phyloP scores from a whole-genome alignment of 805 yeast genomes.

The Candida xyloterini region DNA sequence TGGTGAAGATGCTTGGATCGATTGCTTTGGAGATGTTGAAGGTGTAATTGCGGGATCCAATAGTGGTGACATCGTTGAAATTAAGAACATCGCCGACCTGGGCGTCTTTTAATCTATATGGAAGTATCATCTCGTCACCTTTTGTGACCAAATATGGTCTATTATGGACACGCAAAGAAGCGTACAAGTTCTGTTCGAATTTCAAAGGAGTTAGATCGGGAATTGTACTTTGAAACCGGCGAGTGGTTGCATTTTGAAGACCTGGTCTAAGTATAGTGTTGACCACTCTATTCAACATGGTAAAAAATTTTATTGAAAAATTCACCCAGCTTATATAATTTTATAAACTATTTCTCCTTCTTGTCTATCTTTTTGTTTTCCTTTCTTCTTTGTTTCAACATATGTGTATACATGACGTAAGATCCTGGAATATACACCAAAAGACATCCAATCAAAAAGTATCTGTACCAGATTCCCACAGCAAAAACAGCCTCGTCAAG shows the following conservation, averaged over 20 bases:
- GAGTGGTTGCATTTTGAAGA: neutral
- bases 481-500: slow-evolving; percentile 61
- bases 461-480: slow-evolving; percentile 50
- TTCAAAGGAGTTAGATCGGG: slow-evolving; percentile 61
- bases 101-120: slow-evolving; percentile 72
- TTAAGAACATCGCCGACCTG: slow-evolving; percentile 79
- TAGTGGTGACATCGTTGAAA: slow-evolving; percentile 69
- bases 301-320: slow-evolving; percentile 3
- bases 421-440: slow-evolving; percentile 81
- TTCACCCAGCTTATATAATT: neutral
- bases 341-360: slow-evolving; percentile 5
- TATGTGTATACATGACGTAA: slow-evolving; percentile 78
- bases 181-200: slow-evolving; percentile 68
- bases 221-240: slow-evolving; percentile 10
- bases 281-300: slow-evolving; percentile 8
- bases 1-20: slow-evolving; percentile 49
- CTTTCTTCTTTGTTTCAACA: slow-evolving; percentile 85
- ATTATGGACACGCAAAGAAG: slow-evolving; percentile 75
- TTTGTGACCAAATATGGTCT: slow-evolving; percentile 85
- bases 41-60: slow-evolving; percentile 85
- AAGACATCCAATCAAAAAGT: slow-evolving; percentile 54
- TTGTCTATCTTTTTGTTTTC: slow-evolving; percentile 46
- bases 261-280: slow-evolving; percentile 2
- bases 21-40: slow-evolving; percentile 50
- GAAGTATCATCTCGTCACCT: slow-evolving; percentile 82